Base-by-base conservation (phyloP, 2,329 filamentous ascomycete species). In the Lachnellula suecica region DNA sequence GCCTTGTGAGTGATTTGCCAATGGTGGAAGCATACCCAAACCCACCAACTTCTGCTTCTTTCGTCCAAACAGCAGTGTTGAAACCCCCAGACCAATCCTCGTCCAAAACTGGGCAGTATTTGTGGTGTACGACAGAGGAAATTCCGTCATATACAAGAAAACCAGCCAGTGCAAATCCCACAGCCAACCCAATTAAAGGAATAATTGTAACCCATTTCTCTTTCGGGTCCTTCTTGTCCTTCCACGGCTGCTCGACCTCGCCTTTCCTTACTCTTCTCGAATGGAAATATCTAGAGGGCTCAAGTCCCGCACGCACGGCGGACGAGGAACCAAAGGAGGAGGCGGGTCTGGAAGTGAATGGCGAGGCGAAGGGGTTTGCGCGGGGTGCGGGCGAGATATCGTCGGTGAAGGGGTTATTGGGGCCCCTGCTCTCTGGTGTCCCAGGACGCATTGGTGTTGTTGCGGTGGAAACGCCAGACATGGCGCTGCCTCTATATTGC, bases 171-270 rank as follows among this genome's bases (percentile, higher is more conserved):
- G 69, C 80, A 31, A 93, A 67, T 13, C 90, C 90, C 13, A 91
- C 55, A 3, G 84, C 44, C 45, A 94, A 81, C 43, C 89, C 89
- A 22, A 90, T 67, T 38, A 91, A 66, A 2, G 89, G 89, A 52
- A 95, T 79, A 57, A 93, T 91, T 2, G 86, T 91, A 8, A 90
- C 84, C 89, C 89, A 94, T 74, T 91, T 94, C 76, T 93, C 88
- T 68, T 84, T 87, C 11, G 87, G 85, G 59, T 92, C 86, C 52
- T 76, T 83, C 66, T 84, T 85, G n/a, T 80, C 71, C 35, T 87
- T 71, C 90, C 90, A 94, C 11, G 89, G 87, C 72, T 89, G 87
- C 67, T 91, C 85, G 3, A 89, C 70, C 44, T 89, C 82, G 38
- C 82, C 88, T 67, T 90, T 89, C 66, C 78, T 81, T 29, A 93